These are phyloP conservation scores for Pontederia crassipes DNA, from an alignment of 176 grass and related monocot genomes.

Conservation along the genomic window DNA sequence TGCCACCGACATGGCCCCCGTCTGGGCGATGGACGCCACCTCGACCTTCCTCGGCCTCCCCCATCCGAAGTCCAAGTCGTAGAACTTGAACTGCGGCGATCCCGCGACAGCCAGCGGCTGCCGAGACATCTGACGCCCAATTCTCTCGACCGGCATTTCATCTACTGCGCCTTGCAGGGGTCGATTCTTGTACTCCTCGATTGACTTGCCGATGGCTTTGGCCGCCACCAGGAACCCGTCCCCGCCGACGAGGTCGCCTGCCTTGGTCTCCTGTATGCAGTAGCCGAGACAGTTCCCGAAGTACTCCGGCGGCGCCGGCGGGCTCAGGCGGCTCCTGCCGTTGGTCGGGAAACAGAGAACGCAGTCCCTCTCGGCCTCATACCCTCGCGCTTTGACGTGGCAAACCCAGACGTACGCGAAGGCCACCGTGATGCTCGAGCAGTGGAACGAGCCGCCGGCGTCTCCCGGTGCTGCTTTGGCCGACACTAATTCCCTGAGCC, in stretches of 20 bases:
- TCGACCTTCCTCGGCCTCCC: slow-evolving; percentile 35
- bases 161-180: not conserved
- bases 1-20: slow-evolving; percentile 25
- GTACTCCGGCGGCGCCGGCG: slow-evolving; percentile 30
- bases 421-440: slow-evolving; percentile 3
- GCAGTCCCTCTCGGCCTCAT: not conserved
- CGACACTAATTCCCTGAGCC: slow-evolving; percentile 14
- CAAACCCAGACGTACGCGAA: slow-evolving; percentile 32
- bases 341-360: slow-evolving; percentile 19
- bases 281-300: slow-evolving; percentile 47
- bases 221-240: slow-evolving; percentile 12
- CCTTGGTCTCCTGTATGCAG: not conserved
- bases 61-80: slow-evolving; percentile 37
- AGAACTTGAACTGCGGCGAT: slow-evolving; percentile 33
- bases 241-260: slow-evolving; percentile 6
- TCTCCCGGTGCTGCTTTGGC: not conserved
- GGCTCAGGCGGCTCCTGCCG: slow-evolving; percentile 16
- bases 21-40: slow-evolving; percentile 26
- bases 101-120: slow-evolving; percentile 19
- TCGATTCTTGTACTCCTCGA: slow-evolving; percentile 1
- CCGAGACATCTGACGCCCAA: not conserved
- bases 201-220: slow-evolving; percentile 4
- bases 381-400: slow-evolving; percentile 16
- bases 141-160: not conserved
- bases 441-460: slow-evolving; percentile 16